Base-by-base conservation (phyloP, 2,329 filamentous ascomycete genomes). In the Sporothrix schenckii region DNA sequence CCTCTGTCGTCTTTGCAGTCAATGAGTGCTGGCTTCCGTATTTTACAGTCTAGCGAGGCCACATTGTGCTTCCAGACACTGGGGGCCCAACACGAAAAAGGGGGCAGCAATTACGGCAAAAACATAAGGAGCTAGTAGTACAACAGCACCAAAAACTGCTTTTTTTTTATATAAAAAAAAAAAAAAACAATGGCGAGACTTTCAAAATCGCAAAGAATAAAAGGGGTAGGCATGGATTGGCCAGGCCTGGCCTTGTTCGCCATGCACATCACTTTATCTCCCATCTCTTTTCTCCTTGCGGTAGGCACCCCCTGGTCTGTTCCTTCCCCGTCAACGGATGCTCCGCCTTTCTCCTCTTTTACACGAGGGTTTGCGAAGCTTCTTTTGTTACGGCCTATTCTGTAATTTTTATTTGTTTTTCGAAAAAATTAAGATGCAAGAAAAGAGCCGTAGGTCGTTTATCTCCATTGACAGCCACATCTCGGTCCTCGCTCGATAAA, bases 41-140 rank as follows among this genome's bases (percentile, higher is more conserved):
- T 30, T 3, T 3, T 30, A 30, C 27, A 41, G 5, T 58, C 27
- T 7, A 41, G 34, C 10, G 5, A 58, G 16, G 27, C 60, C 41
- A 50, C 21, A 50, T 47, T 19, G 44, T 49, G 24, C 24, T 66
- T 52, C 47, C 61, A 50, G 44, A 50, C 24, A n/a, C 60, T n/a
- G 44, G 44, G 61, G 44, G 24, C 47, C 61, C 61, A 39, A 47
- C 63, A 50, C 27, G 63, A 52, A 47, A 66, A 66, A 39, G 30
- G 63, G 47, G 39, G 27, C 63, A 34, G 63, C 63, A 66, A 66
- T 66, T 53, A 53, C 63, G 63, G 63, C 14, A 41, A 66, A 63
- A 66, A 41, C 16, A n/a, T 39, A 66, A 66, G 27, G 63, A 34
- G 53, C 39, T 52, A 66, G 41, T 24, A 50, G 19, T 52, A 27